Base-by-base conservation (phyloP, 495 filamentous ascomycete species). In the Talaromyces proteolyticus region DNA sequence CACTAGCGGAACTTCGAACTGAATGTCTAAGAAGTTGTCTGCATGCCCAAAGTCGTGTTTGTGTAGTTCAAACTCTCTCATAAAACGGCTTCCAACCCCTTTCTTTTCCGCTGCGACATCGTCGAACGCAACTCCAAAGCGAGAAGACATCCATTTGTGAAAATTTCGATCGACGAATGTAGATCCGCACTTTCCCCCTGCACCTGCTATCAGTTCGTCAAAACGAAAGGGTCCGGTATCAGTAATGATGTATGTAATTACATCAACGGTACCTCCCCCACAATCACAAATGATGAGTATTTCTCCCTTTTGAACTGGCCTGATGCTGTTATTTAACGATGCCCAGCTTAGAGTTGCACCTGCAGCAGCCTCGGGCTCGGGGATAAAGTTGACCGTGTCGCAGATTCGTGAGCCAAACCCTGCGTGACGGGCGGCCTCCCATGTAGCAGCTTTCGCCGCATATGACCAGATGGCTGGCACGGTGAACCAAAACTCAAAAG, bases 301-400 rank as follows among this genome's bases (percentile, higher is more conserved):
- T 57, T 43, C 60, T 51, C 69, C 73, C 38, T 42, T 34, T 7
- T 16, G 40, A 10, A 19, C 10, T 4, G 29, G 23, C n/a, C 22
- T 49, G 5, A 57, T 42, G 22, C 24, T 16, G 24, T 4, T 20
- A 3, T 50, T 20, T 17, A 38, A 36, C n/a, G 19, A 18, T 1
- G 47, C 6, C 59, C 36, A 6, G 69, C 60, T 52, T 60, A 67
- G 39, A 4, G 82, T 56, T 0, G 76, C 71, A 56, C 75, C 62
- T 0, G 80, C 80, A 3, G 80, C 80, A 3, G 79, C 79, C 55
- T 85, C 82, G 0, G 83, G 83, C 57, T 86, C 83, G 1, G 78
- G 77, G 7, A 85, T 70, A 7, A 85, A 53, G 29, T 64, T 64
- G 42, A 81, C 55, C 18, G 65, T 62, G 1, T 43, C 2, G 0